Percentiles rank a stretch among this genome's conserved stretches.
Conservation (phyloP, 1,284 basidiomycete species). For the Melanopsichium pennsylvanicum region DNA sequence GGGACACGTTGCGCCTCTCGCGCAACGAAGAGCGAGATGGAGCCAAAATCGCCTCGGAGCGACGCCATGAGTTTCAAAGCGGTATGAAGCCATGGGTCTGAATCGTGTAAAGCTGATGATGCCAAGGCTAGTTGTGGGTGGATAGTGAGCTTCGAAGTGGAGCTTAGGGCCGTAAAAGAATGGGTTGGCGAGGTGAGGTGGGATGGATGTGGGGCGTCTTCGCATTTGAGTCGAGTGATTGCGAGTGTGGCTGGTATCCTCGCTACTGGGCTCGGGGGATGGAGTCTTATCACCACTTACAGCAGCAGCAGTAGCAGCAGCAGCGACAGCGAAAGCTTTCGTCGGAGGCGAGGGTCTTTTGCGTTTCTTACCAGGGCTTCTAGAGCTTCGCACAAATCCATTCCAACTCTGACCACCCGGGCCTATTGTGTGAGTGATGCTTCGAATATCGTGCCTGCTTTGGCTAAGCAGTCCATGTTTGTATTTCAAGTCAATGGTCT, state of each 20-base stretch:
- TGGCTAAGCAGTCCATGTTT: no score
- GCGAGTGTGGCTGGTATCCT: not conserved
- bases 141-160: not conserved
- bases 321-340: no score
- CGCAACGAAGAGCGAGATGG: conserved; percentile 11
- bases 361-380: no score
- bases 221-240: not conserved
- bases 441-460: no score
- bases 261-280: not conserved
- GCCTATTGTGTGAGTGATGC: no score
- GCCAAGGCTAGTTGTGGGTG: conserved; percentile 2
- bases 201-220: not conserved
- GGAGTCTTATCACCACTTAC: no score
- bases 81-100: not conserved
- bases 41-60: conserved; percentile 21
- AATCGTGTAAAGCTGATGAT: not conserved
- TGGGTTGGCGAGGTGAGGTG: not conserved
- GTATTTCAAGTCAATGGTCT: no score
- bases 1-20: conserved; percentile 2
- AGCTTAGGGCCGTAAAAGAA: no score
- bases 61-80: conserved; percentile 19
- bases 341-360: no score
- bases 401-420: no score
- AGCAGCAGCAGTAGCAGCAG: no score
- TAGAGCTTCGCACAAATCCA: no score